These are phyloP conservation scores for Centaurea solstitialis DNA, from an alignment of 129 eudicot species.

Conservation along the genomic window DNA sequence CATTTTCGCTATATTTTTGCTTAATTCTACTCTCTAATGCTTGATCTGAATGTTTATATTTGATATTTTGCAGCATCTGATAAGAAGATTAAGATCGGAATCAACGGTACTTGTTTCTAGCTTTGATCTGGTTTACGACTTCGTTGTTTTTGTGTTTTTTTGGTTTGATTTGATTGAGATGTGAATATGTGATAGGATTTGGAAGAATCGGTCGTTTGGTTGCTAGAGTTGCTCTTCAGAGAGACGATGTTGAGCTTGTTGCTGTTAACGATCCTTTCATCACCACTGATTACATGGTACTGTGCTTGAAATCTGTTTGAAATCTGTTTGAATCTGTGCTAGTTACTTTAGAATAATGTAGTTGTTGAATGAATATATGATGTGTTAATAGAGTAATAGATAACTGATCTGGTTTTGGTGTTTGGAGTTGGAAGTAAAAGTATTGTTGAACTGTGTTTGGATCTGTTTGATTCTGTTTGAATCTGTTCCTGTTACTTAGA, in stretches of 20 bases:
- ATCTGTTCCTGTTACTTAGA: background rate
- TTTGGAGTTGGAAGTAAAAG: background rate
- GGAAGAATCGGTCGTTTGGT: slow-evolving; percentile 86
- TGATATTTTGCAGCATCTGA: slow-evolving; percentile 30
- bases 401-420: background rate
- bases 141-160: background rate
- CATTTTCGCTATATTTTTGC: background rate
- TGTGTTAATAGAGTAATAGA: background rate
- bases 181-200: slow-evolving; percentile 39
- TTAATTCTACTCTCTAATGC: slow-evolving; percentile 7
- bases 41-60: background rate
- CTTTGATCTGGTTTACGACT: background rate
- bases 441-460: too few relatives aligned
- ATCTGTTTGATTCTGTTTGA: too few relatives aligned
- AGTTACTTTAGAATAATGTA: background rate
- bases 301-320: too few relatives aligned
- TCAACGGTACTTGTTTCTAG: slow-evolving; percentile 59
- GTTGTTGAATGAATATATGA: too few relatives aligned
- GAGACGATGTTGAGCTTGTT: slow-evolving; percentile 76
- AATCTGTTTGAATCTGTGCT: background rate
- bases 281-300: slow-evolving; percentile 75
- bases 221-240: slow-evolving; percentile 68
- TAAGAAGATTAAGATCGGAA: slow-evolving; percentile 92
- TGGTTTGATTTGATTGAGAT: background rate
- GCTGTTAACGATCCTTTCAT: slow-evolving; percentile 83